phyloP scores from a whole-genome alignment of 2,329 filamentous ascomycete species.

The Coniochaeta pulveracea region DNA sequence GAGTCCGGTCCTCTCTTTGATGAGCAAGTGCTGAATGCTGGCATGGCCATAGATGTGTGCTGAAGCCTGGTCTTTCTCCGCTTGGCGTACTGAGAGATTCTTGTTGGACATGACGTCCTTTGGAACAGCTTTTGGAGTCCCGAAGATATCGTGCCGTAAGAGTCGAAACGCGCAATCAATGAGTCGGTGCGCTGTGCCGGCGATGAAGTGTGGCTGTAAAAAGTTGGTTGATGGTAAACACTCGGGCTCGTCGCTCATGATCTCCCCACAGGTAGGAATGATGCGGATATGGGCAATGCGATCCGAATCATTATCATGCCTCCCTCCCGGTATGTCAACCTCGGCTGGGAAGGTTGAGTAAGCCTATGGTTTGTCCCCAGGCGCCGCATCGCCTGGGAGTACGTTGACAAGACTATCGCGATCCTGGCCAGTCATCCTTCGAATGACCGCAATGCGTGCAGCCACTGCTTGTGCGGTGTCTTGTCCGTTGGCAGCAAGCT shows the following conservation, averaged over 20 bases:
- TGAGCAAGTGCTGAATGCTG: conserved; percentile 2
- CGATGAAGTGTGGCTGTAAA: conserved; percentile 24
- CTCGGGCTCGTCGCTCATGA: conserved; percentile 21
- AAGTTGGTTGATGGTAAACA: conserved; percentile 28
- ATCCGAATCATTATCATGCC: conserved; percentile 33
- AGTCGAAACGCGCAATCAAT: conserved; percentile 11
- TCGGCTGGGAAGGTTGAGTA: conserved; percentile 21
- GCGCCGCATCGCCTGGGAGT: too few relatives aligned
- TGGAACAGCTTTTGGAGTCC: too few relatives aligned
- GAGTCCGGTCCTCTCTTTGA: conserved; percentile 5
- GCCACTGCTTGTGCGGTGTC: too few relatives aligned
- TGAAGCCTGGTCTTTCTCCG: too few relatives aligned
- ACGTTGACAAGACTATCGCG: too few relatives aligned
- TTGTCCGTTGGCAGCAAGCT: too few relatives aligned
- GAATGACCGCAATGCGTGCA: too few relatives aligned
- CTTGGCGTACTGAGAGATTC: conserved; percentile 5
- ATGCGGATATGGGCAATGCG: conserved; percentile 30
- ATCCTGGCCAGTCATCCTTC: too few relatives aligned
- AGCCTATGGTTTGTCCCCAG: too few relatives aligned
- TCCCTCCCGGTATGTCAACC: conserved; percentile 15
- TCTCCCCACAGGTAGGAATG: conserved; percentile 30
- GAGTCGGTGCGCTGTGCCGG: conserved; percentile 8
- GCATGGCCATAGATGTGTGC: conserved; percentile 6
- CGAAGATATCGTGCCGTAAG: conserved; percentile 9
- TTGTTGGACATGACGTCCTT: too few relatives aligned